Evolutionary conservation across 352 stramenopile genomes (phyloP).

Genomic region (Pythium rishiriense): DNA sequence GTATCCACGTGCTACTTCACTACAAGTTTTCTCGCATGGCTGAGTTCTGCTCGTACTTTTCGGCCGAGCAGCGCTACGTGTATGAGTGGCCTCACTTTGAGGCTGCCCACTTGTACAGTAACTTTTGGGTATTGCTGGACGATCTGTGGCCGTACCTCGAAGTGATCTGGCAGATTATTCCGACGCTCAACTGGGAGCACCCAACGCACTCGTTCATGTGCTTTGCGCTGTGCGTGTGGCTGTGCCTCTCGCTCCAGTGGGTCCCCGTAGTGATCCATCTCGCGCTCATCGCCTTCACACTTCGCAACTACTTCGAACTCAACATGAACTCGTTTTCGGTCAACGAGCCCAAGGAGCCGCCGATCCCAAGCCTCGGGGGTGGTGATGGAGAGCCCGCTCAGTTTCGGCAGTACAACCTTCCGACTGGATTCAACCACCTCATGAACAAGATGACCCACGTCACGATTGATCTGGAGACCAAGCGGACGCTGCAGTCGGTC

Average conservation of each 20-base stretch:
- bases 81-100: slow-evolving; percentile 84
- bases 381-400: slow-evolving; percentile 43
- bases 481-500: slow-evolving; percentile 79
- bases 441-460: slow-evolving; percentile 92
- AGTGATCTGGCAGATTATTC: slow-evolving; percentile 79
- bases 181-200: slow-evolving; percentile 85
- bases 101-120: slow-evolving; percentile 81
- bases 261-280: slow-evolving; percentile 79
- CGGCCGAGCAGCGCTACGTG: slow-evolving; percentile 66
- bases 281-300: slow-evolving; percentile 73
- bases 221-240: slow-evolving; percentile 82
- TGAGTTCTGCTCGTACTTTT: slow-evolving; percentile 83
- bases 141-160: slow-evolving; percentile 86
- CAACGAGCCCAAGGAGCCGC: slow-evolving; percentile 46
- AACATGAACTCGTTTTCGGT: slow-evolving; percentile 78
- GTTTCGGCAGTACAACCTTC: slow-evolving; percentile 80
- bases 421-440: slow-evolving; percentile 80
- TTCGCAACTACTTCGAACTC: slow-evolving; percentile 86
- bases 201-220: slow-evolving; percentile 84
- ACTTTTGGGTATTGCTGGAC: slow-evolving; percentile 85
- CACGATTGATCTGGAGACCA: slow-evolving; percentile 82
- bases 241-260: slow-evolving; percentile 83
- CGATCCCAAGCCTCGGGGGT: slow-evolving; percentile 27
- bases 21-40: slow-evolving; percentile 88
- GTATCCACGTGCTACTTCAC: slow-evolving; percentile 83